Conservation (phyloP, 2,329 filamentous ascomycete species). For the Fusarium xyrophilum region DNA sequence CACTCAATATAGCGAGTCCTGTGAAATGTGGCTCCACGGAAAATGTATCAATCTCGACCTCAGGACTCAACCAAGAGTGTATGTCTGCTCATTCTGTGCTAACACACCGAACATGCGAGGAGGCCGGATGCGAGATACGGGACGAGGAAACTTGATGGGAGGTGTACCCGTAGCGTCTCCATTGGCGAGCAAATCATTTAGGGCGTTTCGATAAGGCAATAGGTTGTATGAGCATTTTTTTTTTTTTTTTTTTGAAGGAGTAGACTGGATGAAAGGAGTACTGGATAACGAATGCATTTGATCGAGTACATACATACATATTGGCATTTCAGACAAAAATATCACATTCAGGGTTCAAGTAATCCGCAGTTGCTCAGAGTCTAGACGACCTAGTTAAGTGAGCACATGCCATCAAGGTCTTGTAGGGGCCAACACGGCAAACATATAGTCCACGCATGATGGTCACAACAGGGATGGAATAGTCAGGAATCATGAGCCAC, state of each 20-base stretch:
- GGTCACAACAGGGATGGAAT: not conserved
- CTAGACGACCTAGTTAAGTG: not conserved
- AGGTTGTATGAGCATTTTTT: slow-evolving; percentile 32
- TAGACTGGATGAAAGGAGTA: slow-evolving; percentile 30
- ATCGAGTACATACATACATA: slow-evolving; percentile 23
- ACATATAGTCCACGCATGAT: not conserved
- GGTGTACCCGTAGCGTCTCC: slow-evolving; percentile 46
- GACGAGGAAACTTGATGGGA: slow-evolving; percentile 43
- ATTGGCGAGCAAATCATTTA: slow-evolving; percentile 53
- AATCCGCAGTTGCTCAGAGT: not conserved
- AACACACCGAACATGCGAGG: slow-evolving; percentile 63
- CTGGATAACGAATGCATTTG: slow-evolving; percentile 25
- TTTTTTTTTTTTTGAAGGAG: slow-evolving; percentile 33
- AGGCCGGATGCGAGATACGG: slow-evolving; percentile 55
- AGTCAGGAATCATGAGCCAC: not conserved
- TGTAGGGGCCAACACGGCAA: not conserved
- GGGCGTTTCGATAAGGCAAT: slow-evolving; percentile 49
- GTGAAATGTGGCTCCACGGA: slow-evolving; percentile 71
- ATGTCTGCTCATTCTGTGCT: slow-evolving; percentile 69
- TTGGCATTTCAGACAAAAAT: slow-evolving; percentile 6
- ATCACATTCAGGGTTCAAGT: not conserved
- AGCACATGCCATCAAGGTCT: not conserved
- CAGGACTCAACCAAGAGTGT: slow-evolving; percentile 64
- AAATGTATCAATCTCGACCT: slow-evolving; percentile 66
- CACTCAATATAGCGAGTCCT: slow-evolving; percentile 60